Evolutionary conservation across 148 eudicot species (phyloP).

Genomic region (Rhododendron ovatum): DNA sequence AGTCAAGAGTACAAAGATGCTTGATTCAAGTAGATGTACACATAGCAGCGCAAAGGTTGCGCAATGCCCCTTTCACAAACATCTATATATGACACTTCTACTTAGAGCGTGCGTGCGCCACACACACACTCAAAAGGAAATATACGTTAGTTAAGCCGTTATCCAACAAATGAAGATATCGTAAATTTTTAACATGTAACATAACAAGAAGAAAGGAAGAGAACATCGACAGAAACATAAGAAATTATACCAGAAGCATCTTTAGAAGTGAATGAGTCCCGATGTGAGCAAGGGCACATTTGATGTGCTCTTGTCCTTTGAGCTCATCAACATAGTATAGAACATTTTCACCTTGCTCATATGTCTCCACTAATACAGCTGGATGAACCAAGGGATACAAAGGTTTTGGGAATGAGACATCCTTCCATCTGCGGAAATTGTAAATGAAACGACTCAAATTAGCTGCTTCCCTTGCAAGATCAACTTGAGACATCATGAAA

Average conservation of each 20-base stretch:
- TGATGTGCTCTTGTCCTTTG: slow-evolving; percentile 52
- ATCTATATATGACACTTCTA: background rate
- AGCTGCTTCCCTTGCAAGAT: slow-evolving; percentile 91
- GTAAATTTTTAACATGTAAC: background rate
- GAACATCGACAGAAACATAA: slow-evolving; percentile 1
- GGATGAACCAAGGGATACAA: slow-evolving; percentile 85
- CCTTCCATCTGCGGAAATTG: slow-evolving; percentile 73
- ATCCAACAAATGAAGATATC: background rate
- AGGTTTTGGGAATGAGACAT: slow-evolving; percentile 90
- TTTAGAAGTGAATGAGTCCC: slow-evolving; percentile 83
- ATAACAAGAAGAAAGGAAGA: background rate
- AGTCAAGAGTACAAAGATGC: background rate
- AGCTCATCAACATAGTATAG: slow-evolving; percentile 58
- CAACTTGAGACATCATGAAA: slow-evolving; percentile 96
- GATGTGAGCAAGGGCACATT: slow-evolving; percentile 76
- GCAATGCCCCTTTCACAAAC: background rate
- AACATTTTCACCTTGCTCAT: slow-evolving; percentile 71
- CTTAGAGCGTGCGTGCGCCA: background rate
- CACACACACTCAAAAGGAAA: background rate
- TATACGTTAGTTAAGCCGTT: background rate
- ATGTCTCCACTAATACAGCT: slow-evolving; percentile 79
- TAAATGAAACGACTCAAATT: slow-evolving; percentile 79
- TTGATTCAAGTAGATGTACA: background rate
- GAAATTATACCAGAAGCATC: slow-evolving; percentile 70
- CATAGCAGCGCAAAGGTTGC: background rate